Base-by-base conservation (phyloP, 805 yeast genomes). In the Cyberlindnera saturnus region DNA sequence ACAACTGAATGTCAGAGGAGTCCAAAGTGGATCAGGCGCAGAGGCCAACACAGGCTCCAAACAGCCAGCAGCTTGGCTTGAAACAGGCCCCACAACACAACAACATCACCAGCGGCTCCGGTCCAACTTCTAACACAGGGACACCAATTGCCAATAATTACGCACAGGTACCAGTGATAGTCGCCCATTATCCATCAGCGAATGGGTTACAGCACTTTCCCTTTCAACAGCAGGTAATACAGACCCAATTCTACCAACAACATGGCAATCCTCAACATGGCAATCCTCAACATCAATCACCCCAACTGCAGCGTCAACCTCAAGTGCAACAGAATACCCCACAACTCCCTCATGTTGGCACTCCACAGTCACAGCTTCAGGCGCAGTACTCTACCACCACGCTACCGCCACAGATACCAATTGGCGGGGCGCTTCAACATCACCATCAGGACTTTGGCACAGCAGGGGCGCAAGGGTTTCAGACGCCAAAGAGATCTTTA, bases 401-500 rank as follows among this genome's bases (percentile, higher is more conserved):
- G 15, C 9, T 30, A 23, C 20, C n/a, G 20, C 35, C 34, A 4
- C 40, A 38, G 13, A n/a, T 31, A 8, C 39, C 39, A 3, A n/a
- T 29, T n/a, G 32, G 36, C 10, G 32, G 16, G 13, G 15, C 31
- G 23, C 17, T 20, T 10, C 36, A 32, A 32, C 31, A 14, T 6
- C 34, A 30, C 35, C 40, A 31, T 6, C 40, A 38, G 29, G 30
- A 38, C 13, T 36, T 44, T 13, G 45, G 35, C 8, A 30, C 41
- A 4, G 23, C 43, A 13, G 33, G 39, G 26, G 44, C 23, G 17
- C 55, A 50, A 23, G 28, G 28, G 9, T 51, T 47, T 41, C 60
- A 57, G 18, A 52, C 61, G 3, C 61, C 57, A n/a, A 50, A 50
- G 42, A 53, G 59, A 48, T 34, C 52, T 2, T 16, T 40, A 17